Evolutionary conservation across 345 rosid species (phyloP), one percentile per base, ranked within the genome.

Genomic region (Erodium maritimum): DNA sequence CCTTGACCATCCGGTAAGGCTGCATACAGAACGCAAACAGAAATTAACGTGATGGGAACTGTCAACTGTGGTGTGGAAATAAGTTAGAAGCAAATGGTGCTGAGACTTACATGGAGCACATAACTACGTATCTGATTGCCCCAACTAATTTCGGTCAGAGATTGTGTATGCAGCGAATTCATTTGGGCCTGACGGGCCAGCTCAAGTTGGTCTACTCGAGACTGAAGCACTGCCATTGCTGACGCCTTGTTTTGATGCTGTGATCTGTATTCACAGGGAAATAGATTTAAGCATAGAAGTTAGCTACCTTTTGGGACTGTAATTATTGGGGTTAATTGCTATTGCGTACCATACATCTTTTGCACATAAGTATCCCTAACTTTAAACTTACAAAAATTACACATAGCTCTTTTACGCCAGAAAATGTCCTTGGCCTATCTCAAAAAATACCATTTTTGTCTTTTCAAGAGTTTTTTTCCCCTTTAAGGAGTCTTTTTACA

Each of bases 1-100:
- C 99, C 78, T 93, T 93, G 52, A 93, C 96, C 89, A 89, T 82
- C 52, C 82, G 80, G 64, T 93, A 93, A 57, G 95, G 96, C 96
- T 91, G 81, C 71, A 69, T 1, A 52, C 2, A 17, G 9, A 23
- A n/a, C n/a, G n/a, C n/a, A n/a, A n/a, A n/a, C n/a, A n/a, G n/a
- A 48, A 37, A 54, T 64, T 42, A 61, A 54, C n/a, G n/a, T n/a
- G n/a, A n/a, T n/a, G n/a, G n/a, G n/a, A 13, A 45, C 17, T 3
- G 5, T 10, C 11, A 17, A 14, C 29, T 10, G 9, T 24, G 58
- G 11, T 3, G 5, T 19, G 10, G n/a, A n/a, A n/a, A n/a, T n/a
- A n/a, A n/a, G n/a, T n/a, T 6, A 55, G 9, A 14, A 8, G 25
- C n/a, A 20, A 24, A 45, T 19, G 55, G 56, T 16, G 21, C 6